Evolutionary conservation across 2,329 filamentous ascomycete species (phyloP).

Genomic region (Talaromyces sp.): DNA sequence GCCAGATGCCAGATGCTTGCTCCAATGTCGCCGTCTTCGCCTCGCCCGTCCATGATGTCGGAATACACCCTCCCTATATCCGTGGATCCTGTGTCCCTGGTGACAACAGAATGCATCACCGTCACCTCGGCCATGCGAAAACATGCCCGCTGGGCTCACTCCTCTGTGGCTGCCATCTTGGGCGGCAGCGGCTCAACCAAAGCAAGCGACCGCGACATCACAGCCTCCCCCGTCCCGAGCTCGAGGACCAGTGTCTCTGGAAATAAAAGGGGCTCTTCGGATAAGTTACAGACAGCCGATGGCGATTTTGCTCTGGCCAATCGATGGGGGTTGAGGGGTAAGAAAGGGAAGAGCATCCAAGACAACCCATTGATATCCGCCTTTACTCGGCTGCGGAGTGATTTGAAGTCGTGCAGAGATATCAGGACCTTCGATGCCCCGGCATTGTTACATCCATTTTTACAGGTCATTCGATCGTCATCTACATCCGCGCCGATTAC

Average conservation of each 20-base stretch:
- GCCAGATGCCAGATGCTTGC: conserved; percentile 15
- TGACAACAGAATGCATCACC: conserved; percentile 98
- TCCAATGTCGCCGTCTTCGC: neutral
- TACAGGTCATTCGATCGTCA: conserved; percentile 94
- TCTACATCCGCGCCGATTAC: conserved; percentile 96
- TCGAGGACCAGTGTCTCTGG: conserved; percentile 27
- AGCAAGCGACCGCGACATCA: conserved; percentile 44
- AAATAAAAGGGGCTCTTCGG: conserved; percentile 7
- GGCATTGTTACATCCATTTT: conserved; percentile 84
- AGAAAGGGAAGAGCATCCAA: conserved; percentile 95
- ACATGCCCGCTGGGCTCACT: conserved; percentile 92
- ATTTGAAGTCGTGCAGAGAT: conserved; percentile 86
- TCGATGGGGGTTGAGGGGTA: conserved; percentile 88
- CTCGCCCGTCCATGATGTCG: conserved; percentile 31
- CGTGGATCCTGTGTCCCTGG: conserved; percentile 84
- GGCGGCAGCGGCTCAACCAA: conserved; percentile 63
- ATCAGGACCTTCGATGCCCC: conserved; percentile 87
- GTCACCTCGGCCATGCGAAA: conserved; percentile 98
- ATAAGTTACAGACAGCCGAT: conserved; percentile 30
- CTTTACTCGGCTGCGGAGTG: conserved; percentile 84
- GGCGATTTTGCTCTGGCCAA: conserved; percentile 62
- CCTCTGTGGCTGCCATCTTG: conserved; percentile 91
- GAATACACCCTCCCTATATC: conserved; percentile 65
- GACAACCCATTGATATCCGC: conserved; percentile 95
- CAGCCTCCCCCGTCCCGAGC: conserved; percentile 40